phyloP scores from a whole-genome alignment of 2,329 filamentous ascomycete genomes.

The Colletotrichum sp. region DNA sequence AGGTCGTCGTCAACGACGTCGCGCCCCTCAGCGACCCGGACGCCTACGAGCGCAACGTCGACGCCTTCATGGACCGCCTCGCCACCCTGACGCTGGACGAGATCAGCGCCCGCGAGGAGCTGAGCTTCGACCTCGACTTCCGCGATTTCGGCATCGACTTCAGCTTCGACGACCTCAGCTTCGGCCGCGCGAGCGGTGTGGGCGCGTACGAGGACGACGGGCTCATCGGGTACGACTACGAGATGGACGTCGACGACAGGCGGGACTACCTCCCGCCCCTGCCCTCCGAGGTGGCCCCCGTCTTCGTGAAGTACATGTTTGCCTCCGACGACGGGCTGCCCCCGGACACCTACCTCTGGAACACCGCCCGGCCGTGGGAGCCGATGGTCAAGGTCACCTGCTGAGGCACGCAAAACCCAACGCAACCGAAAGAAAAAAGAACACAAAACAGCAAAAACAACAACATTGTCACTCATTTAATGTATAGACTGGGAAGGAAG shows the following conservation, averaged over 20 bases:
- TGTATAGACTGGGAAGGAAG: not conserved
- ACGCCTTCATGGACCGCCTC: slow-evolving; percentile 30
- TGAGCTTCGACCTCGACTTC: not conserved
- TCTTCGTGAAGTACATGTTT: slow-evolving; percentile 39
- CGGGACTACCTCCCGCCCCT: not conserved
- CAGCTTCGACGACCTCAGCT: slow-evolving; percentile 3
- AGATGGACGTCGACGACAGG: slow-evolving; percentile 1
- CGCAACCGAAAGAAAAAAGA: not conserved
- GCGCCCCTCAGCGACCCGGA: slow-evolving; percentile 33
- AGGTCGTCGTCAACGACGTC: slow-evolving; percentile 40
- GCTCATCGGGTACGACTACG: not conserved
- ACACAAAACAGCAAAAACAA: not conserved
- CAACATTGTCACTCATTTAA: not conserved
- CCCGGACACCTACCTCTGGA: slow-evolving; percentile 46
- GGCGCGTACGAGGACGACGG: not conserved
- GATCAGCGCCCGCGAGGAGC: not conserved
- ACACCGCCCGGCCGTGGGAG: slow-evolving; percentile 45
- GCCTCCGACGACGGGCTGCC: slow-evolving; percentile 30
- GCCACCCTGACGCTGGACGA: not conserved
- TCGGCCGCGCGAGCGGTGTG: not conserved
- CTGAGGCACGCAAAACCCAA: slow-evolving; percentile 11
- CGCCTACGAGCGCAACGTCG: slow-evolving; percentile 36
- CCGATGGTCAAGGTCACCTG: slow-evolving; percentile 45
- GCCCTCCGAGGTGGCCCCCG: slow-evolving; percentile 28
- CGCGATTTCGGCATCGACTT: slow-evolving; percentile 12